Base-by-base conservation (phyloP, 164 flowering plant species). In the Kalanchoe fedtschenkoi region DNA sequence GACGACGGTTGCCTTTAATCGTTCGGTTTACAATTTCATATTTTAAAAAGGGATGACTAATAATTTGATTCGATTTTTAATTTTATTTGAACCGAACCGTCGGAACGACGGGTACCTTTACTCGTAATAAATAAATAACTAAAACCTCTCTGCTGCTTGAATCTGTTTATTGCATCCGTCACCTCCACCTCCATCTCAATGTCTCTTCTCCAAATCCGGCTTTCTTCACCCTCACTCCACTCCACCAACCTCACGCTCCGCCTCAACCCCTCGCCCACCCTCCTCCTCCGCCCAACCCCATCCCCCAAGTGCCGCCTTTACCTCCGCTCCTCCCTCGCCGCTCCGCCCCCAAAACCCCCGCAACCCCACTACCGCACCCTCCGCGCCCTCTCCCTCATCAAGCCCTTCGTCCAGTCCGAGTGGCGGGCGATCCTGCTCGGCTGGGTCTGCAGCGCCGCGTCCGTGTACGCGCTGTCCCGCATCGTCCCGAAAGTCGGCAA, bases 391-490 rank as follows among this genome's bases (percentile, higher is more conserved):
- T 28, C 66, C 13, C 65, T 70, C 21, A 73, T 87, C 56, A 78
- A 69, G 43, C 96, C 97, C 61, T 88, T 53, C 65, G 58, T 90
- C 32, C 75, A 67, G 56, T 68, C 93, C 30, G 80, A 93, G 29
- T 75, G 77, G 81, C 68, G 42, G 32, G 73, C 80, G 9, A 79
- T 93, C 34, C 72, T 90, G 66, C 66, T 65, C 3, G 99, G 95
- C n/a, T 93, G 99, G 99, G 46, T 81, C 41, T 91, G 88, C 75
- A 83, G 96, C 70, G 69, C 75, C 2, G 43, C 87, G 41, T 87
- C 96, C 4, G 96, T 81, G 7, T 73, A 70, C 73, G 83, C 91
- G 11, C 83, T 93, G 41, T 87, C 97, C 55, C 71, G 63, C 32
- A 57, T 79, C 47, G 81, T 90, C 37, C 93, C 96, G 17, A 70